Conservation (phyloP, 768 basidiomycete species). For the Chalciporus piperatus region DNA sequence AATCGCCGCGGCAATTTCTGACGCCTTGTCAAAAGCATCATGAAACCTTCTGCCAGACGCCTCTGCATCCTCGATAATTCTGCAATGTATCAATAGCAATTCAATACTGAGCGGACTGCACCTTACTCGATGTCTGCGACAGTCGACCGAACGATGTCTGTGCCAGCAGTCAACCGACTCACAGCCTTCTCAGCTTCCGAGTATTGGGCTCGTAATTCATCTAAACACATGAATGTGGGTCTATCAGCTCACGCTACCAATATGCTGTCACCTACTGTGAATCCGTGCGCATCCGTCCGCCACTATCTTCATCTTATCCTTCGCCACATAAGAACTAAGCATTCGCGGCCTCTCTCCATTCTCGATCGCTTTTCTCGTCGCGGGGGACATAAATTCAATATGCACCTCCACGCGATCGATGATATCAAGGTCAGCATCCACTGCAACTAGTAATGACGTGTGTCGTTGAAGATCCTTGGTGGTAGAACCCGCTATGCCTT, state of each 20-base stretch:
- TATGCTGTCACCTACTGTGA: conserved; percentile 49
- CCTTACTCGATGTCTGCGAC: conserved; percentile 48
- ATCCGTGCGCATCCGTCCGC: conserved; percentile 66
- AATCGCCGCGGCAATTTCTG: conserved; percentile 46
- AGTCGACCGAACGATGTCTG: conserved; percentile 54
- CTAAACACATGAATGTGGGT: conserved; percentile 31
- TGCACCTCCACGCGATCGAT: conserved; percentile 67
- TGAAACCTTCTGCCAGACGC: conserved; percentile 53
- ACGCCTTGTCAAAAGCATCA: conserved; percentile 56
- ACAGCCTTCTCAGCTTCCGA: conserved; percentile 53
- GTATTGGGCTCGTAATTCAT: conserved; percentile 57
- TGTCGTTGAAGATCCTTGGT: conserved; percentile 67
- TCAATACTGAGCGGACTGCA: background rate
- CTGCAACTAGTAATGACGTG: conserved; percentile 53
- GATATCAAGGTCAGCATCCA: conserved; percentile 72
- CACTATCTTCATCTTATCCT: conserved; percentile 76
- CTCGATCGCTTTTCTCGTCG: conserved; percentile 68
- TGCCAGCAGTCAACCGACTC: conserved; percentile 51
- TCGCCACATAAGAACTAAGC: conserved; percentile 78
- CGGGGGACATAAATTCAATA: conserved; percentile 68
- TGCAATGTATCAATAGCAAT: conserved; percentile 24
- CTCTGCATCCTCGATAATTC: conserved; percentile 61
- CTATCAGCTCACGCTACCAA: background rate
- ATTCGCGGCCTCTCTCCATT: conserved; percentile 65
- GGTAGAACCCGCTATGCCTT: conserved; percentile 53